Percentiles rank a stretch among this genome's conserved stretches.
Evolutionary conservation across 2,329 filamentous ascomycete genomes (phyloP).

Genomic region (Alternaria brassicicola): DNA sequence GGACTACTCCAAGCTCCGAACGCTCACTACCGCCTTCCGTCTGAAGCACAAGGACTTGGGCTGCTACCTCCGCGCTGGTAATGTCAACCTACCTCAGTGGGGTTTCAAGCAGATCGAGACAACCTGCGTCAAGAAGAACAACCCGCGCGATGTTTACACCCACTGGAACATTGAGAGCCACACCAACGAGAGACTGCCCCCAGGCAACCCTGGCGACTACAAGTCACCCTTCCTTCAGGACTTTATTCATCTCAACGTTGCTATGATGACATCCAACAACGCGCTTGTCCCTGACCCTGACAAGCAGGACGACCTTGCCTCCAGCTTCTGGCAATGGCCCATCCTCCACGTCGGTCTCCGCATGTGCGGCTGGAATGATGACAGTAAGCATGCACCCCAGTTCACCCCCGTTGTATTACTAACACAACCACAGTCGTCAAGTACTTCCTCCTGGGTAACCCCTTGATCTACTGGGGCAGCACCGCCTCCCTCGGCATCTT

Average conservation of each 20-base stretch:
- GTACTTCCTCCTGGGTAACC: constrained; percentile 98
- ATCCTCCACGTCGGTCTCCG: constrained; percentile 92
- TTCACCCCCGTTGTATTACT: constrained; percentile 6
- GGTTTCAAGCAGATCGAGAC: constrained; percentile 99
- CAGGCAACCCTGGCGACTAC: constrained; percentile 87
- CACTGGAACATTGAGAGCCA: constrained; percentile 99
- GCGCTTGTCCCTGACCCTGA: constrained; percentile 96
- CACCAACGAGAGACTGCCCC: constrained; percentile 87
- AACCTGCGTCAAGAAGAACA: constrained; percentile 91
- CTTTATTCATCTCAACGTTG: constrained; percentile 96
- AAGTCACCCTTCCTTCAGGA: constrained; percentile 97
- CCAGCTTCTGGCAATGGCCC: constrained; percentile 98
- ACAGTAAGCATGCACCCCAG: constrained; percentile 53
- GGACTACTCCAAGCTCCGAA: constrained; percentile 84
- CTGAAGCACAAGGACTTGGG: constrained; percentile 80
- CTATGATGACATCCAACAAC: constrained; percentile 99
- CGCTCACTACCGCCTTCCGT: constrained; percentile 90
- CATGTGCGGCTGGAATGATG: constrained; percentile 98
- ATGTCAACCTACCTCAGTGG: constrained; percentile 97
- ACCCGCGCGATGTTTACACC: constrained; percentile 89
- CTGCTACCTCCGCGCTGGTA: constrained; percentile 94
- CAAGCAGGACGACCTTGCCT: constrained; percentile 98
- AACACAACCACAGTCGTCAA: constrained; percentile 67
- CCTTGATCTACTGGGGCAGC: constrained; percentile 92
- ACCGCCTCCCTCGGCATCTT: constrained; percentile 79